Percentiles rank a stretch among this genome's conserved stretches.
Conservation (phyloP, 495 filamentous ascomycete species). For the Talaromyces proteolyticus region DNA sequence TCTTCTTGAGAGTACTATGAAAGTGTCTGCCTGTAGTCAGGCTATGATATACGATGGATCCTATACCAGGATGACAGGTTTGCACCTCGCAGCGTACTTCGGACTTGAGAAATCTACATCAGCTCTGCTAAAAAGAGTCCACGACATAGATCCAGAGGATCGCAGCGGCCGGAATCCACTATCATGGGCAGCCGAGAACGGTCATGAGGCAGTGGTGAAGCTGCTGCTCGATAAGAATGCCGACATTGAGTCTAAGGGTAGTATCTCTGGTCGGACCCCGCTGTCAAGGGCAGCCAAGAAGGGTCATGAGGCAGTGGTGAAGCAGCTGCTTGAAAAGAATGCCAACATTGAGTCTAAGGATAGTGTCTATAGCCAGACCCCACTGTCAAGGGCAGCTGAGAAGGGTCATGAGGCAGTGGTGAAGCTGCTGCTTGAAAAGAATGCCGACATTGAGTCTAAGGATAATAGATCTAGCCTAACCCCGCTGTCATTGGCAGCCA, state of each 20-base stretch:
- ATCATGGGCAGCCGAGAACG: neutral
- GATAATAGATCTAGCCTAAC: constrained; percentile 12
- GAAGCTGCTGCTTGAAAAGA: constrained; percentile 9
- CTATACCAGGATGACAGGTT: neutral
- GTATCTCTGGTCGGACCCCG: neutral
- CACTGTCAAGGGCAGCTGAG: constrained; percentile 17
- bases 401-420: constrained; percentile 16
- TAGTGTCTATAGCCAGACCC: neutral
- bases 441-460: constrained; percentile 13
- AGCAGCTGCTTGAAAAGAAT: constrained; percentile 7
- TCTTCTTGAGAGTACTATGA: neutral
- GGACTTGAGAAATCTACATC: neutral
- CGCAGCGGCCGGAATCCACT: neutral
- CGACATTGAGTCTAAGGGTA: neutral
- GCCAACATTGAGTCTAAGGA: constrained; percentile 6
- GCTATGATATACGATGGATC: neutral
- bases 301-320: constrained; percentile 9
- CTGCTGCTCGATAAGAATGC: constrained; percentile 11
- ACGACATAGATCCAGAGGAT: neutral
- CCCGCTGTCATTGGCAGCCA: constrained; percentile 16
- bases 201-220: constrained; percentile 12
- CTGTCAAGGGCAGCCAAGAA: neutral
- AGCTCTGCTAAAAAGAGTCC: neutral
- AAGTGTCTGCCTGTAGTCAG: neutral
- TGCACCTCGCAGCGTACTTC: constrained; percentile 2